Base-by-base conservation (phyloP, 2,329 filamentous ascomycete species). In the Neofusicoccum sp. region DNA sequence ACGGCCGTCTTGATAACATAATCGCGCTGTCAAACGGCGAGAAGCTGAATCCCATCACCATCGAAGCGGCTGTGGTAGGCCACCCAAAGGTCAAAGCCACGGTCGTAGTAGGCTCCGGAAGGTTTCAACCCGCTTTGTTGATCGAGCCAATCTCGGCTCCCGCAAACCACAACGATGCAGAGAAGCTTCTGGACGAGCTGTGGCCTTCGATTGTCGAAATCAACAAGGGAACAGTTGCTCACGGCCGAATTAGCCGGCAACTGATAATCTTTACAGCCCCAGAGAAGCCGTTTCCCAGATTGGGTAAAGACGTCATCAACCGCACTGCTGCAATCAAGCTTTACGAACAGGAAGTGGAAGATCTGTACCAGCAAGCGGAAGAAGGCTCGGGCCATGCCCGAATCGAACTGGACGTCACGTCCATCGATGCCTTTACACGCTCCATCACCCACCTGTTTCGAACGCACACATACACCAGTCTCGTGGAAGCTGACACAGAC, bases 281-380 rank as follows among this genome's bases (percentile, higher is more conserved):
- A 6, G 68, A 72, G 1, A 79, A 80, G 65, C 77, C 78, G 0
- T 80, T 83, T 51, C 64, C 74, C 2, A 73, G 70, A 14, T 79
- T 80, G 0, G 74, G 77, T 4, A 82, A 84, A 65, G 76, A 78
- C 0, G 79, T 74, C 0, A 72, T 80, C 3, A 76, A 78, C 65
- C 74, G 79, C 4, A 70, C 69, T 0, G 69, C 71, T 0, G 79
- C 80, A 1, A 58, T 75, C 6, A 63, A 67, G 1, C 68, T 77
- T 2, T 84, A 81, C 58, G 68, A 66, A 1, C 66, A 74, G 1
- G 79, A 81, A 59, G 80, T 83, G 31, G 75, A 81, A 8, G 70
- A 68, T 0, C 69, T 82, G 11, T 83, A 82, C 59, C 44, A 40
- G 12, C n/a, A n/a, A n/a, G n/a, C n/a, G n/a, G n/a, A n/a, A n/a